These are phyloP conservation scores for Zygosaccharomyces sapae DNA, from an alignment of 1,139 yeast species.

Conservation along the genomic window DNA sequence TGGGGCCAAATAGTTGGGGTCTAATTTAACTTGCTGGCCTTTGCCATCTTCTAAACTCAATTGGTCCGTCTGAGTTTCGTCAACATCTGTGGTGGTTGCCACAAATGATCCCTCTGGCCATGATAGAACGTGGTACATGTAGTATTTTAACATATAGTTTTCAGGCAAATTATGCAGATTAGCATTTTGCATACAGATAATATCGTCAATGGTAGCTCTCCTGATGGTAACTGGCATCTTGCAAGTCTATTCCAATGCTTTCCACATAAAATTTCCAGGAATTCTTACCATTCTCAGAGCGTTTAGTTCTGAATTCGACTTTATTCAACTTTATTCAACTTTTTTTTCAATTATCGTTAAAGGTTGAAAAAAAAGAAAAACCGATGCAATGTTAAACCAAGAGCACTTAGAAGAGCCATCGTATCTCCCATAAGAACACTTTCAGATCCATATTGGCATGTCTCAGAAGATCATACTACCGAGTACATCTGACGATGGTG, in stretches of 20 bases:
- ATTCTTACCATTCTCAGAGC: background rate
- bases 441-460: slow-evolving; percentile 3
- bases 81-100: slow-evolving; percentile 66
- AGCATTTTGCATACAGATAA: slow-evolving; percentile 95
- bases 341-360: background rate
- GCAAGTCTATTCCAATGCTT: background rate
- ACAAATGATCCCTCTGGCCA: slow-evolving; percentile 99
- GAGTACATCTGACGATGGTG: slow-evolving; percentile 15
- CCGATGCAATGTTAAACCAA: background rate
- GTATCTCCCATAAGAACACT: no score
- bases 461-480: slow-evolving; percentile 17
- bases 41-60: slow-evolving; percentile 22
- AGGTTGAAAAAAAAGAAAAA: background rate
- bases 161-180: slow-evolving; percentile 91
- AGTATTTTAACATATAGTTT: slow-evolving; percentile 86
- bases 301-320: background rate
- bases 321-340: background rate
- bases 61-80: slow-evolving; percentile 38
- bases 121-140: slow-evolving; percentile 85
- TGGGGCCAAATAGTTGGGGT: slow-evolving; percentile 51
- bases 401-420: background rate
- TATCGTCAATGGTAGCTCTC: slow-evolving; percentile 79
- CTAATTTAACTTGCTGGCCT: slow-evolving; percentile 38
- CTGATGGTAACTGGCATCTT: slow-evolving; percentile 81
- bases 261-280: background rate